Conservation (phyloP, 129 eudicot species). For the Centella asiatica region DNA sequence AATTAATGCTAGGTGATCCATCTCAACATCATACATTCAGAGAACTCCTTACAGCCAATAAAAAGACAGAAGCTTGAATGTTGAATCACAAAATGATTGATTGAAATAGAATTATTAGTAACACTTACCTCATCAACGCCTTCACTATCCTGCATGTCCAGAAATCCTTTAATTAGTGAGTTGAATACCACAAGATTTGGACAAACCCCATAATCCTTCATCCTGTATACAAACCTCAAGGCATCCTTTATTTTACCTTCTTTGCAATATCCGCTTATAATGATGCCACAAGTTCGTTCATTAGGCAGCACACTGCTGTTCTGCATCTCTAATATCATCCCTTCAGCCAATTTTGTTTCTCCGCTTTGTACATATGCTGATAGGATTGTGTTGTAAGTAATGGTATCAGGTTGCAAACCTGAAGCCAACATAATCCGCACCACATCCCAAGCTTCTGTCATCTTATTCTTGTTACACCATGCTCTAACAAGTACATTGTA, state of each 20-base stretch:
- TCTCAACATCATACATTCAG: neutral
- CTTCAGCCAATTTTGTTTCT: constrained; percentile 33
- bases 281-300: constrained; percentile 41
- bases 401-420: constrained; percentile 41
- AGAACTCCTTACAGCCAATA: neutral
- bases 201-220: constrained; percentile 30
- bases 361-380: constrained; percentile 35
- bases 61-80: neutral
- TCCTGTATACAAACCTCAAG: constrained; percentile 42
- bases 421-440: constrained; percentile 32
- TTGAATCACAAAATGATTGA: neutral
- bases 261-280: constrained; percentile 41
- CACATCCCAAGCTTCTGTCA: constrained; percentile 38
- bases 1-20: too few species aligned
- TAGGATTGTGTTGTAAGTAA: constrained; percentile 47
- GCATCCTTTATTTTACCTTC: constrained; percentile 47
- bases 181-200: constrained; percentile 49
- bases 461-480: constrained; percentile 38
- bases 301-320: constrained; percentile 34
- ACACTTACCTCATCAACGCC: constrained; percentile 51
- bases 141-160: constrained; percentile 31
- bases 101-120: neutral
- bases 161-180: constrained; percentile 45
- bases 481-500: constrained; percentile 44
- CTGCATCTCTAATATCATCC: constrained; percentile 39